Evolutionary conservation across 75 land plant genomes (phyloP).

Genomic region (Cupressus sempervirens): DNA sequence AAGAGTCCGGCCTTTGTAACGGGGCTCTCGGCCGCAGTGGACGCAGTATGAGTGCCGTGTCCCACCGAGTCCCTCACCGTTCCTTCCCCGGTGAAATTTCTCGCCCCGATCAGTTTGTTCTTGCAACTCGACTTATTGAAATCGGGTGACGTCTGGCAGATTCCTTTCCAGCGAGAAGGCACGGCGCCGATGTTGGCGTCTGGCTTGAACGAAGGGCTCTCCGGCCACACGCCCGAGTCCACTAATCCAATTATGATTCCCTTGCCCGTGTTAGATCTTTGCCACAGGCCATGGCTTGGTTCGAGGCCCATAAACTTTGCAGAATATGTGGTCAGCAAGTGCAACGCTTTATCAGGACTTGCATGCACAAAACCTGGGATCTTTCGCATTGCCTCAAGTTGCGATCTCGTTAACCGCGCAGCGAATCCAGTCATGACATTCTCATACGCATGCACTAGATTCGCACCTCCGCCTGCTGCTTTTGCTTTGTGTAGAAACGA

Average conservation of each 20-base stretch:
- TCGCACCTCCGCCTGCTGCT: background rate
- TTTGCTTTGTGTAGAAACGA: background rate
- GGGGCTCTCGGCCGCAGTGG: constrained; percentile 15
- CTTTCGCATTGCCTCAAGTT: constrained; percentile 21
- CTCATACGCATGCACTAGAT: background rate
- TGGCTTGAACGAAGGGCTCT: constrained; percentile 30
- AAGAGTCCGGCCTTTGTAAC: constrained; percentile 2
- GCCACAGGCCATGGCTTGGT: constrained; percentile 21
- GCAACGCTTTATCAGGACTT: constrained; percentile 19
- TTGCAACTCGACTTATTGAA: constrained; percentile 35
- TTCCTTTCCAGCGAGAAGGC: constrained; percentile 46
- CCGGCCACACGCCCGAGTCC: constrained; percentile 44
- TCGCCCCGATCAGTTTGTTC: constrained; percentile 51
- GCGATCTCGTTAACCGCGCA: constrained; percentile 25
- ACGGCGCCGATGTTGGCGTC: constrained; percentile 32
- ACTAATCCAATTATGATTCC: constrained; percentile 44
- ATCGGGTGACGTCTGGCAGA: constrained; percentile 23
- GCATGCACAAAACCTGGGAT: constrained; percentile 37
- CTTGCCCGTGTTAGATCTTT: constrained; percentile 26
- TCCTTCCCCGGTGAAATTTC: constrained; percentile 11
- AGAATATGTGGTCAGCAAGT: constrained; percentile 44
- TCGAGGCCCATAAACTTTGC: constrained; percentile 51
- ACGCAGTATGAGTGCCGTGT: constrained; percentile 30
- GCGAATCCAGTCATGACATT: background rate
- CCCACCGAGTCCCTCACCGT: constrained; percentile 17